Base-by-base conservation (phyloP, 2,329 filamentous ascomycete species). In the Passalora sequoiae region DNA sequence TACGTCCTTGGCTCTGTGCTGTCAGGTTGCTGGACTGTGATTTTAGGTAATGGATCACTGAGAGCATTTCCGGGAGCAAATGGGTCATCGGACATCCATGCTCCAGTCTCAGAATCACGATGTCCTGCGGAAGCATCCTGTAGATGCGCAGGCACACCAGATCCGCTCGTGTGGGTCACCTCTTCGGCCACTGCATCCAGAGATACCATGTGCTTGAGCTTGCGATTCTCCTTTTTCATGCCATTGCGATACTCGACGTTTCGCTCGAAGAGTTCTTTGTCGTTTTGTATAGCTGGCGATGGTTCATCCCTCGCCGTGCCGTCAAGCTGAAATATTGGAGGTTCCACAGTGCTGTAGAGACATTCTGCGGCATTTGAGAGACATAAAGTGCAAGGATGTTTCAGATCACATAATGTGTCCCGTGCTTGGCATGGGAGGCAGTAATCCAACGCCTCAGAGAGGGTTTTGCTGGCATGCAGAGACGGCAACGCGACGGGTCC, bases 161-260 rank as follows among this genome's bases (percentile, higher is more conserved):
- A 31, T 22, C 24, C 24, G 24, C 12, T 27, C 6, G n/a, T n/a
- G n/a, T n/a, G n/a, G n/a, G n/a, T n/a, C n/a, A n/a, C n/a, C 24
- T 54, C 43, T 15, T 54, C 41, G 29, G 58, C 53, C 43, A 60
- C 38, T 12, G 56, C 58, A 33, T 60, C 55, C 4, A 60, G 45
- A 3, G 58, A 60, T 9, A 47, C 36, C 49, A 59, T 57, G 17
- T 50, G 46, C 33, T 54, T 54, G 15, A 58, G 32, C 9, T 29
- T 50, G 20, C 46, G 48, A 27, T 47, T 44, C 9, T 46, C 40
- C 25, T 49, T 54, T 22, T 50, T 36, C 3, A 44, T 39, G 20
- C 38, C 35, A 15, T 50, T 38, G 17, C 38, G 40, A 32, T 46
- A 44, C 36, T 56, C 53, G n/a, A 58, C 57, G 31, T 53, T 54